Percentiles rank a stretch among this genome's conserved stretches.
phyloP scores from a whole-genome alignment of 208 protist genomes.

The Leptomonas seymouri region DNA sequence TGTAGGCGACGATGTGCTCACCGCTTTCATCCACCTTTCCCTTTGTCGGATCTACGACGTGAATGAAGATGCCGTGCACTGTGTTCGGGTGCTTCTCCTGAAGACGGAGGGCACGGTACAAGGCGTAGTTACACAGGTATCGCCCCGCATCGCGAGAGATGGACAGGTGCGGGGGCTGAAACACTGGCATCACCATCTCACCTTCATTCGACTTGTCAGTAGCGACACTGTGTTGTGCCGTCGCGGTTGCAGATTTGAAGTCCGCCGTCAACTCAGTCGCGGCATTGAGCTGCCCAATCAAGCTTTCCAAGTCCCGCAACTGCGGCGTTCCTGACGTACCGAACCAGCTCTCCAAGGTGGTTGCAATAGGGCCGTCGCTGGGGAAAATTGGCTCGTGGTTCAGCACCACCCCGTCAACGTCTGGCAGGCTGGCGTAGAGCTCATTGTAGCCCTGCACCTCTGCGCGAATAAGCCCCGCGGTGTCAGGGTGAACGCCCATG shows the following conservation, averaged over 20 bases:
- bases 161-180: constrained; percentile 42
- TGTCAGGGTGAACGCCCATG: constrained; percentile 60
- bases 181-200: constrained; percentile 39
- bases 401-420: constrained; percentile 44
- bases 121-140: constrained; percentile 75
- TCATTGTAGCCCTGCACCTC: constrained; percentile 77
- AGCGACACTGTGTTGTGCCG: background rate
- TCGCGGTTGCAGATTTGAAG: background rate
- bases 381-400: constrained; percentile 53
- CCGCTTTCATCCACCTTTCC: constrained; percentile 21
- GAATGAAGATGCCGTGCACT: constrained; percentile 57
- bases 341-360: constrained; percentile 50
- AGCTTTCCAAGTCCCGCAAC: constrained; percentile 32
- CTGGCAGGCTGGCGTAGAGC: constrained; percentile 46
- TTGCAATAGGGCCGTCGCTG: constrained; percentile 30
- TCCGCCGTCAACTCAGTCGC: constrained; percentile 1
- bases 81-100: constrained; percentile 41
- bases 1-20: constrained; percentile 32
- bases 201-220: constrained; percentile 2
- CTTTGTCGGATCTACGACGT: constrained; percentile 43
- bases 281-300: constrained; percentile 27
- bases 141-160: constrained; percentile 65
- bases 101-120: constrained; percentile 57
- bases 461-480: constrained; percentile 44
- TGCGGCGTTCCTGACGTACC: constrained; percentile 28